Conservation (phyloP, 2,329 filamentous ascomycete species). For the Trichoderma sp. region DNA sequence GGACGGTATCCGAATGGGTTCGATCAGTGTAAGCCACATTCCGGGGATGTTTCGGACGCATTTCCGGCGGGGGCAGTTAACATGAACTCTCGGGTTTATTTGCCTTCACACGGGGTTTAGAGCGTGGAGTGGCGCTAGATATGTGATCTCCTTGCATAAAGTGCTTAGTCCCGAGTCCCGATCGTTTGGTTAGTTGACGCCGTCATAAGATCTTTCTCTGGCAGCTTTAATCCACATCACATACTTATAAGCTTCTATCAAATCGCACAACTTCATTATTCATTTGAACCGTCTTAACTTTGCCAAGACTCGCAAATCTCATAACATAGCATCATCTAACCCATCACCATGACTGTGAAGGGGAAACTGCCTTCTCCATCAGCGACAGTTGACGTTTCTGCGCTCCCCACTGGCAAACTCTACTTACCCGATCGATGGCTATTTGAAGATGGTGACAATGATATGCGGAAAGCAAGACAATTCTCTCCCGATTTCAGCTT, state of each 20-base stretch:
- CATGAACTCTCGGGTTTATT: background rate
- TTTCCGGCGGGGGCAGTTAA: background rate
- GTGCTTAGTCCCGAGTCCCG: background rate
- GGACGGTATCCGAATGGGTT: background rate
- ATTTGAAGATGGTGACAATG: constrained; percentile 1
- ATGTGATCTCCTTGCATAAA: background rate
- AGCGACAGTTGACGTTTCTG: background rate
- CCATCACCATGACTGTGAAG: background rate
- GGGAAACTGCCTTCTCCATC: background rate
- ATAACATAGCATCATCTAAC: background rate
- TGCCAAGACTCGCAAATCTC: background rate
- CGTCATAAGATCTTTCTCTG: background rate
- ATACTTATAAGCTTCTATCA: background rate
- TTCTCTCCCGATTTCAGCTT: constrained; percentile 12
- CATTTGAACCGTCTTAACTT: background rate
- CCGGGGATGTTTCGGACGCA: background rate
- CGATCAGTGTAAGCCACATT: background rate
- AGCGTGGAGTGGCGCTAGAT: background rate
- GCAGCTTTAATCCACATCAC: background rate
- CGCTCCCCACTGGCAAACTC: constrained; percentile 5
- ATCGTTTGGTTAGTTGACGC: background rate
- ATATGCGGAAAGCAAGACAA: background rate
- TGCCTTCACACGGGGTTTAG: background rate
- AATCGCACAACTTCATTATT: background rate
- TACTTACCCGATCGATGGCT: constrained; percentile 6